Evolutionary conservation across 495 filamentous ascomycete species (phyloP).

Genomic region (Aspergillus nidulans): DNA sequence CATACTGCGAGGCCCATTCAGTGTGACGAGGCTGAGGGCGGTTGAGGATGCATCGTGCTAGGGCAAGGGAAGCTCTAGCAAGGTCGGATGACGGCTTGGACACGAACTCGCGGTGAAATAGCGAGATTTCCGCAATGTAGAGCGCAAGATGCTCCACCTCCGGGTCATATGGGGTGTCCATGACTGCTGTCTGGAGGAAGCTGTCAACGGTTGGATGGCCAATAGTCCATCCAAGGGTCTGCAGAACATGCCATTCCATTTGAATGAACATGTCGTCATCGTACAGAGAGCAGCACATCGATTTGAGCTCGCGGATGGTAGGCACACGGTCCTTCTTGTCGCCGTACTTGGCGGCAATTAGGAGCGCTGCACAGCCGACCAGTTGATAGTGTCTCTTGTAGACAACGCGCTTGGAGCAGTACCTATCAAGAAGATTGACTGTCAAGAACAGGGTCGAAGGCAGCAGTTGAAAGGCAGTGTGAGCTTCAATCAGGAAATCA

Average conservation of each 20-base stretch:
- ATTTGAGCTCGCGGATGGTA: conserved; percentile 90
- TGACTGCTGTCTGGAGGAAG: conserved; percentile 73
- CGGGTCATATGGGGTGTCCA: conserved; percentile 62
- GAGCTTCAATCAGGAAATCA: conserved; percentile 97
- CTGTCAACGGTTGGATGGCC: conserved; percentile 93
- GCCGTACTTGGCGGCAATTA: conserved; percentile 98
- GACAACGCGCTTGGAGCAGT: conserved; percentile 96
- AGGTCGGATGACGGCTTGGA: conserved; percentile 84
- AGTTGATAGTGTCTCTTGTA: conserved; percentile 99
- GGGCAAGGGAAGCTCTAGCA: conserved; percentile 77
- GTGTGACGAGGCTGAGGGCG: conserved; percentile 68
- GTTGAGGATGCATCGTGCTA: conserved; percentile 81
- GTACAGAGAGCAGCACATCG: conserved; percentile 98
- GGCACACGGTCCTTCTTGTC: conserved; percentile 97
- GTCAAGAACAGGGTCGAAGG: conserved; percentile 94
- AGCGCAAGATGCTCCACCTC: conserved; percentile 92
- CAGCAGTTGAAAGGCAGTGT: conserved; percentile 87
- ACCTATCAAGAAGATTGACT: conserved; percentile 93
- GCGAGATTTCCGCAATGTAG: conserved; percentile 88
- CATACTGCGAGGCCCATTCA: conserved; percentile 79
- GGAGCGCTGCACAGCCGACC: conserved; percentile 90
- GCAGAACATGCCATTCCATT: conserved; percentile 99
- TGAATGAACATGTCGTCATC: conserved; percentile 99
- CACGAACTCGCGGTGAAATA: conserved; percentile 96
- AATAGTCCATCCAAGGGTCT: conserved; percentile 94